Evolutionary conservation across 768 basidiomycete species (phyloP), one percentile per base, ranked within the genome.

Genomic region (Boletus rubropictus): DNA sequence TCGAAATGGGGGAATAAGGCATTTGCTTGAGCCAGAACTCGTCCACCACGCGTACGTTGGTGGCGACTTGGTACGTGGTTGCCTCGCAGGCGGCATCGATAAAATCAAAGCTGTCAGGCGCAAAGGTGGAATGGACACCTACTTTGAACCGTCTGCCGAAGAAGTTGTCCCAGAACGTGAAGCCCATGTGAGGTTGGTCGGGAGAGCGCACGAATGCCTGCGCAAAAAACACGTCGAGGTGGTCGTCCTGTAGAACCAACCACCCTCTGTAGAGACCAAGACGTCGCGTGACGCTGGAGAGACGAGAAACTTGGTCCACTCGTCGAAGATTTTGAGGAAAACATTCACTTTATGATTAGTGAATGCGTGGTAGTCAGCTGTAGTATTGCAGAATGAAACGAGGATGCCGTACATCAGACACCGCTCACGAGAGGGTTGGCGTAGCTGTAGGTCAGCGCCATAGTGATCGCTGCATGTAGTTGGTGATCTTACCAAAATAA

Each of bases 11-110:
- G 7, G 81, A 82, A 60, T 84, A 85, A 0, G 76, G 73, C 56
- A 80, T 67, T 0, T 71, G 77, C 58, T 84, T 82, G 61, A 82
- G 54, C 80, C 79, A 83, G 62, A 84, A 82, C 33, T 56, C 49
- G 44, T 80, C 78, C 7, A 57, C 57, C 3, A 15, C 40, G 5
- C 11, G 58, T 55, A 78, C 70, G 41, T 74, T 53, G 22, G 32
- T 21, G 2, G 59, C 61, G 35, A 76, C 65, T 38, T 69, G 65
- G 61, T 75, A 73, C 3, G 76, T 58, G n/a, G 62, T 69, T 11
- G 76, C 77, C 55, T 84, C 81, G 65, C 81, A 83, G 7, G 75
- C 66, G 51, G 67, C 72, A 49, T 63, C 70, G 55, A 83, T 64
- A 48, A 77, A 50, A 20, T 44, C 38, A n/a, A 58, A 17, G 32